Evolutionary conservation across 2,329 filamentous ascomycete genomes (phyloP), one percentile per base, ranked within the genome.

Genomic region (Hysterium pulicare): DNA sequence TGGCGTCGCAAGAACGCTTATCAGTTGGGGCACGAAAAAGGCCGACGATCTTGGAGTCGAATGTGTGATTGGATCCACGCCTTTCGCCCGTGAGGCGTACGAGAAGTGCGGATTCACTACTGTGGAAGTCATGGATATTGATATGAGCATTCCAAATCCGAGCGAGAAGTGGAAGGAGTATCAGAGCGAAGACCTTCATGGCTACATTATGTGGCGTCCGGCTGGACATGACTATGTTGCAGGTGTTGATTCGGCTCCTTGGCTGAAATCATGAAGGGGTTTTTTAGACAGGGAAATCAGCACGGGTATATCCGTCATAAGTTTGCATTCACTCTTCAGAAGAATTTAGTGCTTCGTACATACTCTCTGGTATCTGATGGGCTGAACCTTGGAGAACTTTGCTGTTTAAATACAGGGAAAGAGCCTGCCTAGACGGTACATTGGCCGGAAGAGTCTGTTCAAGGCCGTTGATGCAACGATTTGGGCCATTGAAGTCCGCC

Each of bases 11-110:
- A 45, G 58, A 3, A 55, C 66, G 36, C 52, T 70, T 24, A 50
- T 71, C 21, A 54, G 61, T 16, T 70, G 65, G 58, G 67, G 69
- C 5, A 63, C 55, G 3, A 51, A 57, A 1, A 58, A 68, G n/a
- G 67, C 45, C 1, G 63, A 68, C 38, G 55, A 57, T n/a, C 46
- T 66, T 21, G 60, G 48, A 2, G 47, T 58, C 16, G 53, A 55
- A 23, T 54, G 48, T 11, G 53, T 53, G 1, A 38, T 56, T 4
- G 50, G 46, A 30, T 54, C 53, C 9, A 33, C 56, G 13, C 33
- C 33, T 2, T 52, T 46, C 16, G 54, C 54, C 3, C 26, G 38
- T n/a, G 49, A 46, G 1, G 51, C 50, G n/a, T 58, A 58, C 30
- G 53, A 53, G 30, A 53, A 44, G 36, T 50, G 42, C 36, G 54